Evolutionary conservation across 2,329 filamentous ascomycete genomes (phyloP), one percentile per base, ranked within the genome.

Genomic region (Claviceps sp.): DNA sequence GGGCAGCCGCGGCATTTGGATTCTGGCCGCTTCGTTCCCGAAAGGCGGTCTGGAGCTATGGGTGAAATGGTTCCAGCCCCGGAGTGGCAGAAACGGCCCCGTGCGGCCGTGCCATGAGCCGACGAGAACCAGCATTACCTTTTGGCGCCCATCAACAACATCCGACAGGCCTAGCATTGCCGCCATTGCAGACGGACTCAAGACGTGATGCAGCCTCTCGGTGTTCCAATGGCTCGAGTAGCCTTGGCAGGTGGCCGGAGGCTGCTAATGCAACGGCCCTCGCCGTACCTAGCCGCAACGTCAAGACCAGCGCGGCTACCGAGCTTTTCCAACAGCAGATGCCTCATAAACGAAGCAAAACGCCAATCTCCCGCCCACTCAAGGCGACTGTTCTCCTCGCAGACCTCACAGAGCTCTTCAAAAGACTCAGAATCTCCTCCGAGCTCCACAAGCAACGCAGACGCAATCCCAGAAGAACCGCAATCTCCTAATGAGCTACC

Each of bases 171-270:
- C 37, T 17, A 20, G 43, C 20, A 23, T 47, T 37, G 23, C 44
- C 13, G 44, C 44, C 8, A 17, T 34, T 11, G 29, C 11, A 34
- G 29, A 34, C 29, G 29, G 9, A 34, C 29, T 34, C 3, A 34
- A 34, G 29, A 34, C 48, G 57, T 55, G 49, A 68, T 68, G 66
- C 66, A 66, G 59, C 62, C 64, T 26, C 60, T 68, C 55, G 62
- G 61, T 54, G 63, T 64, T 52, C 61, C 62, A 48, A 59, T 56
- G 50, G 61, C 57, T 53, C 61, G 64, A 53, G 57, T 61, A 40
- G 62, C 61, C 52, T 62, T 58, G 61, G 56, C 58, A 52, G 59
- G 63, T 52, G 59, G 61, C 52, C 55, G 58, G 55, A 57, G 60
- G 52, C 56, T 60, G 43, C 53, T 59, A 51, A 40, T 59, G 53